Evolutionary conservation across 78 protist genomes (phyloP).

Genomic region (Carpediemonas membranifera): DNA sequence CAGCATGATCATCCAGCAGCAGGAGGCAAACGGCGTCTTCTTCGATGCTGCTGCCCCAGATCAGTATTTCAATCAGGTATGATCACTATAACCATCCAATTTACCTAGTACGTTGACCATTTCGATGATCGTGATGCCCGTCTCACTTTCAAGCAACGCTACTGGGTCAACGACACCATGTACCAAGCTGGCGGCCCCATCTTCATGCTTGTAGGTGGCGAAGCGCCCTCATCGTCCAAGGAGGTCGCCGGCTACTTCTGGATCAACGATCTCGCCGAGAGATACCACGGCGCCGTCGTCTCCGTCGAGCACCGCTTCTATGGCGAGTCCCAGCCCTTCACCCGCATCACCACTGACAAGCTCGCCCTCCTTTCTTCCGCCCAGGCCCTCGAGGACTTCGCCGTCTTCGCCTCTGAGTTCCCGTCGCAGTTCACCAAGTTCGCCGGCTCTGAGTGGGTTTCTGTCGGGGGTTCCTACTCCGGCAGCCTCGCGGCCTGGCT

Average conservation of each 20-base stretch:
- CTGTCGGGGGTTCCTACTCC: slow-evolving; percentile 35
- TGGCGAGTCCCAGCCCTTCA: slow-evolving; percentile 21
- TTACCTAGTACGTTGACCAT: slow-evolving; percentile 11
- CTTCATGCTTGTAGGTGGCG: slow-evolving; percentile 15
- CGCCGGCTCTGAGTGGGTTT: background rate
- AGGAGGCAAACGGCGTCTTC: no score
- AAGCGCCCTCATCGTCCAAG: background rate
- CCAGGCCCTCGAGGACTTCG: slow-evolving; percentile 30
- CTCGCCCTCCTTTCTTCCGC: background rate
- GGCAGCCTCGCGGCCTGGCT: slow-evolving; percentile 25
- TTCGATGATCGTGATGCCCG: background rate
- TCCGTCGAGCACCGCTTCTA: slow-evolving; percentile 36
- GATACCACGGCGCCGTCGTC: background rate
- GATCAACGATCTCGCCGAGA: background rate
- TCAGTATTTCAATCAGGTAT: no score
- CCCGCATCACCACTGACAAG: background rate
- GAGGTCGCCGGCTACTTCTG: background rate
- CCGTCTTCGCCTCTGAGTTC: background rate
- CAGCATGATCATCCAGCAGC: no score
- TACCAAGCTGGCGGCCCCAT: background rate
- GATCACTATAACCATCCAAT: no score
- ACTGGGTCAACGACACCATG: background rate
- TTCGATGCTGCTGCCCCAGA: no score
- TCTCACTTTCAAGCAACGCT: slow-evolving; percentile 22
- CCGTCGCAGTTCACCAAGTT: background rate